phyloP scores from a whole-genome alignment of 139 green algal genomes.

The Chlamydomonas applanata region DNA sequence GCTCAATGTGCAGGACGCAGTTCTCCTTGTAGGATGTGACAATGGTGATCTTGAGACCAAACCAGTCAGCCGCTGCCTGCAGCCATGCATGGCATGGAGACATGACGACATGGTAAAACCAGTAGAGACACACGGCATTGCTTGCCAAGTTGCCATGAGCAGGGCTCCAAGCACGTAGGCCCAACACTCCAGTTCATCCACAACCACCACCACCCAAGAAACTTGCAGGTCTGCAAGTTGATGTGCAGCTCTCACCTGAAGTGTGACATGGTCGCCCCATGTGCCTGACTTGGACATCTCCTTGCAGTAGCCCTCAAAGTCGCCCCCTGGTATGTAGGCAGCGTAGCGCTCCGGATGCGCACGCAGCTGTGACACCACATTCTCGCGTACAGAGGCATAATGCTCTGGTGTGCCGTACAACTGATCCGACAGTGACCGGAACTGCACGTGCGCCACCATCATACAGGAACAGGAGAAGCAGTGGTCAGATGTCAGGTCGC shows the following conservation, averaged over 20 bases:
- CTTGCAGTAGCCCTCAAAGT: conserved; percentile 47
- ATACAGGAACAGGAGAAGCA: too few species aligned
- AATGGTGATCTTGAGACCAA: conserved; percentile 57
- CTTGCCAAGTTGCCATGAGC: neutral
- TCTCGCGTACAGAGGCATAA: conserved; percentile 58
- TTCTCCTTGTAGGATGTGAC: conserved; percentile 60
- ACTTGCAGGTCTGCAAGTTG: too few species aligned
- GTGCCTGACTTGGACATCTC: conserved; percentile 49
- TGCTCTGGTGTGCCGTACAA: conserved; percentile 60
- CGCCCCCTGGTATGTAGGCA: conserved; percentile 41
- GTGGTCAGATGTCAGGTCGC: too few species aligned
- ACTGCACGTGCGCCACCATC: too few species aligned
- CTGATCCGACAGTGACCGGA: conserved; percentile 77
- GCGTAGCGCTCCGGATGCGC: conserved; percentile 48
- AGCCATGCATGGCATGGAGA: neutral
- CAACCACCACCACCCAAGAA: neutral
- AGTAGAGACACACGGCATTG: neutral
- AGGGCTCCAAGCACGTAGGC: neutral
- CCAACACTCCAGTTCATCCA: neutral
- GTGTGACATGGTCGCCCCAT: conserved; percentile 86
- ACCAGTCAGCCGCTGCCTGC: conserved; percentile 43
- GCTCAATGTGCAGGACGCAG: conserved; percentile 66
- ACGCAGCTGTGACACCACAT: conserved; percentile 59
- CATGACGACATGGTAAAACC: neutral
- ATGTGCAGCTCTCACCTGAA: conserved; percentile 66